Evolutionary conservation across 2,329 filamentous ascomycete genomes (phyloP), one percentile per base, ranked within the genome.

Genomic region (Penicillium sp.): DNA sequence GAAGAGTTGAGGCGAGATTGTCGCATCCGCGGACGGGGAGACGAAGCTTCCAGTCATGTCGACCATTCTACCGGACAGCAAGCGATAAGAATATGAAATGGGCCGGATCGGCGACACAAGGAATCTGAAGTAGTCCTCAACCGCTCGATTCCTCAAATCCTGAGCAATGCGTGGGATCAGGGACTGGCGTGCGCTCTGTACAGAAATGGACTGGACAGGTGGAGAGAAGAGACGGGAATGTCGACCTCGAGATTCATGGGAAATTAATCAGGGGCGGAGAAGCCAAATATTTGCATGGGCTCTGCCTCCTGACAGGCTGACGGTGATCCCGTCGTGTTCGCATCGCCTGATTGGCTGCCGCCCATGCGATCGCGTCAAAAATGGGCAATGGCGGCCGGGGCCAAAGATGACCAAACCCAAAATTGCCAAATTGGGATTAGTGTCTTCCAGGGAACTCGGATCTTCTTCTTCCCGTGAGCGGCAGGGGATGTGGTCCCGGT

Each of bases 31-130:
- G 66, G 84, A 67, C 42, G 84, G 82, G 66, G 86, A 88, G 61
- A 80, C 79, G 61, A 88, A 84, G 67, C 79, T 84, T 61, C 80
- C 79, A 68, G 85, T 85, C 60, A 80, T 71, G 59, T 76, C 76
- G 57, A 60, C 66, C 68, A 72, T 71, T 8, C 29, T 32, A 11
- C 29, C 29, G 29, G 29, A 32, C 29, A 32, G 29, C 7, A 32
- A 7, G 4, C 29, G 29, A 32, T 32, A 32, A 4, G 11, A 11
- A 32, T 37, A 56, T 50, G 55, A 12, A 36, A 18, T n/a, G 12
- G 50, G 38, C 39, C 45, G 39, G 27, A 38, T 43, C 43, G 41
- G 43, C 40, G n/a, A 27, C 34, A 32, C 12, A 9, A 45, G 36
- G 13, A 18, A 38, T 29, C 27, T 26, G 35, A 45, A 36, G 27